Conservation (phyloP, 495 filamentous ascomycete species). For the Paragyromitra xinjiangensis region DNA sequence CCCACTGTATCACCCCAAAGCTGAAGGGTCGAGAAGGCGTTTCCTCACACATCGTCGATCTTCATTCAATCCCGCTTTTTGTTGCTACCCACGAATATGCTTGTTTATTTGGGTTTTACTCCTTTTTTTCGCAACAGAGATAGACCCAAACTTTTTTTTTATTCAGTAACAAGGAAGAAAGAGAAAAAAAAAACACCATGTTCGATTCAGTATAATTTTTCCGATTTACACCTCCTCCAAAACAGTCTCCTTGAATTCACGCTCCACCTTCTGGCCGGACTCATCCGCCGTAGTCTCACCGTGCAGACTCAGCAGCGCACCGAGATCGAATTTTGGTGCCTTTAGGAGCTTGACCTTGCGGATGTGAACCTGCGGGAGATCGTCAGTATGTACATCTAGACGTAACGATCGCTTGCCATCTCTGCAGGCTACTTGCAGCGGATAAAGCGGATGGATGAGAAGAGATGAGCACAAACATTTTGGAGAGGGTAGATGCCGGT, state of each 20-base stretch:
- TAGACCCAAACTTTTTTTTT: slow-evolving; percentile 48
- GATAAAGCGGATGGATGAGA: neutral
- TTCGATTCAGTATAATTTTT: slow-evolving; percentile 59
- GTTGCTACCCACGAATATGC: slow-evolving; percentile 21
- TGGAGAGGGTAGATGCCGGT: slow-evolving; percentile 99
- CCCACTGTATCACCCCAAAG: slow-evolving; percentile 1
- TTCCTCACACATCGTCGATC: slow-evolving; percentile 17
- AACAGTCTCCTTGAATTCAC: slow-evolving; percentile 98
- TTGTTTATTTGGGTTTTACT: slow-evolving; percentile 42
- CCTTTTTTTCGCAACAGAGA: slow-evolving; percentile 30
- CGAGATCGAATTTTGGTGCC: slow-evolving; percentile 97
- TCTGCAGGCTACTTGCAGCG: slow-evolving; percentile 7
- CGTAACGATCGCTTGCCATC: neutral
- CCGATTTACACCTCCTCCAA: slow-evolving; percentile 86
- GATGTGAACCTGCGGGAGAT: slow-evolving; percentile 84
- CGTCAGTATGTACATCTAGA: slow-evolving; percentile 32
- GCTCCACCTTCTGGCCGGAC: slow-evolving; percentile 96
- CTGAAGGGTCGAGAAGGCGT: slow-evolving; percentile 6
- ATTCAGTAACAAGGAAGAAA: slow-evolving; percentile 42
- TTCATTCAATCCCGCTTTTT: slow-evolving; percentile 17
- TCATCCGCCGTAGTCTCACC: slow-evolving; percentile 97
- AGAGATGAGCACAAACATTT: slow-evolving; percentile 73
- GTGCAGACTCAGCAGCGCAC: slow-evolving; percentile 91
- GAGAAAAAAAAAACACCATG: slow-evolving; percentile 45
- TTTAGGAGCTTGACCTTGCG: slow-evolving; percentile 99